A percentile compares a stretch with the other conserved stretches of the same genome.
phyloP scores from a whole-genome alignment of 768 basidiomycete species.

The Suillus fuscotomentosus region DNA sequence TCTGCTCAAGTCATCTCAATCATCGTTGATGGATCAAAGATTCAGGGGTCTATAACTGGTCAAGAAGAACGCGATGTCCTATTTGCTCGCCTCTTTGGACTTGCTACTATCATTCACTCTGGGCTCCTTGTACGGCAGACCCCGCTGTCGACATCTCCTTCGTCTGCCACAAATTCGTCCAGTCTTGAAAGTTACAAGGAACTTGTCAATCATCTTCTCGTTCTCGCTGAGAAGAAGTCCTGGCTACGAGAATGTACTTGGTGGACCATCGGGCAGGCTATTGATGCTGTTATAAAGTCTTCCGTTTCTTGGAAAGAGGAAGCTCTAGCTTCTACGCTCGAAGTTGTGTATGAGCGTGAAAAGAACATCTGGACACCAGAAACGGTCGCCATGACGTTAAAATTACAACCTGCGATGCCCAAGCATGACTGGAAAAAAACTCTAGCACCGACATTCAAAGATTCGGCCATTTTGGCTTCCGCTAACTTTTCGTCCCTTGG shows the following conservation, averaged over 20 bases:
- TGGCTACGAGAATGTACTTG: slow-evolving; percentile 92
- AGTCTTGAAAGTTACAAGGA: slow-evolving; percentile 58
- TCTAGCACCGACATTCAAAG: slow-evolving; percentile 75
- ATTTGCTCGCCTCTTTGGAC: slow-evolving; percentile 90
- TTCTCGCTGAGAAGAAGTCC: slow-evolving; percentile 77
- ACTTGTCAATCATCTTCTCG: slow-evolving; percentile 58
- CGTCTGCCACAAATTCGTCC: slow-evolving; percentile 52
- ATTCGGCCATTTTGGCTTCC: slow-evolving; percentile 61
- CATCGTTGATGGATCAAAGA: slow-evolving; percentile 68
- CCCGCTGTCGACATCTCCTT: slow-evolving; percentile 51
- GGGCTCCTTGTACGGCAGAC: slow-evolving; percentile 68
- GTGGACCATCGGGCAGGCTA: slow-evolving; percentile 71
- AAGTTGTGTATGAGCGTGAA: slow-evolving; percentile 43
- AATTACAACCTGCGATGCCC: slow-evolving; percentile 61
- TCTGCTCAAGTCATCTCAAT: slow-evolving; percentile 76
- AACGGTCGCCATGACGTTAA: slow-evolving; percentile 78
- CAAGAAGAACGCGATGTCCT: slow-evolving; percentile 92
- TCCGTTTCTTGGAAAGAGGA: slow-evolving; percentile 70
- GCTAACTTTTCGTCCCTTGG: slow-evolving; percentile 76
- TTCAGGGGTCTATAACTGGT: slow-evolving; percentile 75
- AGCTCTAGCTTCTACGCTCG: slow-evolving; percentile 51
- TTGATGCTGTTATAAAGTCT: slow-evolving; percentile 58
- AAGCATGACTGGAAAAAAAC: slow-evolving; percentile 65
- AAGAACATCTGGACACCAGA: slow-evolving; percentile 73
- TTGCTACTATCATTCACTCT: slow-evolving; percentile 83